Evolutionary conservation across 2,329 filamentous ascomycete genomes (phyloP), one percentile per base, ranked within the genome.

Genomic region (Ophiocordyceps camponoti-leonardi): DNA sequence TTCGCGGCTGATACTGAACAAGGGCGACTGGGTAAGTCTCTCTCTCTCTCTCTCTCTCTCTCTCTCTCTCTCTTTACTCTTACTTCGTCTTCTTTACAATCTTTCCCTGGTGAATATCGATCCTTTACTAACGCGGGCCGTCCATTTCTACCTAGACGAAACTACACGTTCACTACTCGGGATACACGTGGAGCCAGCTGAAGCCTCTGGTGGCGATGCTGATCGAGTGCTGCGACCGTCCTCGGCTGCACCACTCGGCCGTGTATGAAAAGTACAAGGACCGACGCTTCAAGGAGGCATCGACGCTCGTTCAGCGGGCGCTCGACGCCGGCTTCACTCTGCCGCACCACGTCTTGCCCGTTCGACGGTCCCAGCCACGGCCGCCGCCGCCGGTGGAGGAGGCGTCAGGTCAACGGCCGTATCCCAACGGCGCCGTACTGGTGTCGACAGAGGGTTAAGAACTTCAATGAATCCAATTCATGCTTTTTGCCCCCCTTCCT

Each of bases 191-290:
- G 66, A 66, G 69, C 42, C 92, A 98, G 62, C 70, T 98, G 46
- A 79, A 80, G 56, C 80, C 82, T 2, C 67, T 95, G 35, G 73
- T 95, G 42, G 69, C 71, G 14, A 79, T 85, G 61, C 79, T 98
- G 51, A 67, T 93, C 44, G 86, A 94, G 53, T 96, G 90, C 67
- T 94, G 87, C 64, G 79, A 86, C 49, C 74, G 80, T 46, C 83
- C 87, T 7, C 72, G 73, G 50, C 79, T 81, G 56, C 92, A 98
- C 59, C 92, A 98, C 59, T 66, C 70, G 26, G 86, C 87, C 8
- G 82, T 98, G 40, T 95, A 77, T 58, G 86, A 94, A 46, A 98
- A 98, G 65, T 98, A 95, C 65, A 73, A 77, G 35, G 84, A 93
- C 61, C 83, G 81, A 58, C 79, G 84, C 45, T 96, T 86, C 70